phyloP scores from a whole-genome alignment of 1,284 basidiomycete species.

The Rugosomyces carneus region DNA sequence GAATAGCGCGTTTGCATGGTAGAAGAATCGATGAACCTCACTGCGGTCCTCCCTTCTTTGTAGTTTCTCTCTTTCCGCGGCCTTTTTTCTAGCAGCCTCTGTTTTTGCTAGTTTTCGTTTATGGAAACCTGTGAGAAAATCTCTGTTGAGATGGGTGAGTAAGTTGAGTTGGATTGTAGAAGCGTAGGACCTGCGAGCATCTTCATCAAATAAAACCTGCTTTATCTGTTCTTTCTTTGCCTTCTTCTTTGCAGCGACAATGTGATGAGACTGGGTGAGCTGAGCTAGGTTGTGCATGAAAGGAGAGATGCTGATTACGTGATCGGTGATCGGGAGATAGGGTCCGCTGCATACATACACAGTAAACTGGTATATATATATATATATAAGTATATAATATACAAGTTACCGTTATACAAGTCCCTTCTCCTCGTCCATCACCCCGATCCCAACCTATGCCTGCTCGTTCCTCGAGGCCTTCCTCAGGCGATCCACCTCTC shows the following conservation, averaged over 20 bases:
- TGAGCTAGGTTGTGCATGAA: conserved; percentile 34
- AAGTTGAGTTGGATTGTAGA: conserved; percentile 7
- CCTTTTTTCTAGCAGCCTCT: conserved; percentile 64
- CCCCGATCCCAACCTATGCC: conserved; percentile 5
- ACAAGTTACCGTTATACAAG: too few relatives aligned
- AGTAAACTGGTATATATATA: conserved; percentile 6
- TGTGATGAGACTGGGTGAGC: conserved; percentile 56
- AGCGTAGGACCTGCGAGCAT: conserved; percentile 69
- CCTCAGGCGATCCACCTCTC: conserved; percentile 15
- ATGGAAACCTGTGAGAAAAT: conserved; percentile 82
- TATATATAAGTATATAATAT: conserved; percentile 9
- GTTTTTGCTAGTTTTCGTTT: conserved; percentile 78
- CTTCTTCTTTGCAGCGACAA: conserved; percentile 56
- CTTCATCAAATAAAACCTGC: conserved; percentile 73
- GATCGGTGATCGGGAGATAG: conserved; percentile 17
- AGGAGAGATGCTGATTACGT: conserved; percentile 15
- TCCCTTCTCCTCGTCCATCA: not conserved
- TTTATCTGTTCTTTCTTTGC: conserved; percentile 55
- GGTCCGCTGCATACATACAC: not conserved
- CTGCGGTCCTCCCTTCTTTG: conserved; percentile 59
- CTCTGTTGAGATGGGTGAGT: conserved; percentile 35
- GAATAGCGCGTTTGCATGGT: conserved; percentile 7
- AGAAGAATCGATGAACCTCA: conserved; percentile 43
- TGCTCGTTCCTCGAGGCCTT: conserved; percentile 10
- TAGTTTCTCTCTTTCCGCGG: conserved; percentile 61